Percentiles rank a stretch among this genome's conserved stretches.
phyloP scores from a whole-genome alignment of 202 grass and related monocot genomes.

The Carex sylvatica region DNA sequence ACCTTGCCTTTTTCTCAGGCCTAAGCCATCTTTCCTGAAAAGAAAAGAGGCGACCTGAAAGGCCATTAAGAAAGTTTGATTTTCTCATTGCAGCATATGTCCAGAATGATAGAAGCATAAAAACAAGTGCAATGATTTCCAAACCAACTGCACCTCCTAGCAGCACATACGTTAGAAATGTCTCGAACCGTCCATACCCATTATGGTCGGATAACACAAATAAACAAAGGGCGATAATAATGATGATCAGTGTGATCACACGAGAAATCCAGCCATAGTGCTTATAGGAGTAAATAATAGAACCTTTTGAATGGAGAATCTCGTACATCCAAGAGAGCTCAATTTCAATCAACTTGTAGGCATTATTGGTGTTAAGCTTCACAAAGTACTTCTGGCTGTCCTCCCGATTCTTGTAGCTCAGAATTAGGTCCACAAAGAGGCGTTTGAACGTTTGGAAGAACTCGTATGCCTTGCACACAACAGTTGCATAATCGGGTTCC shows the following conservation, averaged over 20 bases:
- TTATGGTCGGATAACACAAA: not conserved
- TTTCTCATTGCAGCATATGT: not conserved
- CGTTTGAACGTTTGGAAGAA: not conserved
- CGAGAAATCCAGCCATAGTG: too few relatives aligned
- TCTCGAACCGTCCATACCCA: not conserved
- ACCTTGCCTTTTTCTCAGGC: too few relatives aligned
- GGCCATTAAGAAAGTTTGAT: too few relatives aligned
- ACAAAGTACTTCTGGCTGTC: slow-evolving; percentile 43
- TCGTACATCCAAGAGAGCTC: too few relatives aligned
- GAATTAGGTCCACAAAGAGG: slow-evolving; percentile 24
- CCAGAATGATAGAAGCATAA: slow-evolving; percentile 28
- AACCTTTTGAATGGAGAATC: too few relatives aligned
- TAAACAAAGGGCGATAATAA: not conserved
- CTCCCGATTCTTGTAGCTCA: slow-evolving; percentile 47
- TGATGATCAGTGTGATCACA: slow-evolving; percentile 6
- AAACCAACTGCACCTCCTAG: slow-evolving; percentile 35
- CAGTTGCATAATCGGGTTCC: not conserved
- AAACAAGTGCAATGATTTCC: slow-evolving; percentile 20
- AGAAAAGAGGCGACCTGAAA: too few relatives aligned
- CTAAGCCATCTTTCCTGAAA: too few relatives aligned
- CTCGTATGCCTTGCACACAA: slow-evolving; percentile 17
- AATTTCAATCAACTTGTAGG: slow-evolving; percentile 34
- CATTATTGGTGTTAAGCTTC: not conserved
- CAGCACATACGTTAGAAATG: slow-evolving; percentile 30
- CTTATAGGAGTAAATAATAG: too few relatives aligned